Percentiles rank a stretch among this genome's conserved stretches.
Conservation (phyloP, 2,329 filamentous ascomycete genomes). For the Teratosphaeria viscida region DNA sequence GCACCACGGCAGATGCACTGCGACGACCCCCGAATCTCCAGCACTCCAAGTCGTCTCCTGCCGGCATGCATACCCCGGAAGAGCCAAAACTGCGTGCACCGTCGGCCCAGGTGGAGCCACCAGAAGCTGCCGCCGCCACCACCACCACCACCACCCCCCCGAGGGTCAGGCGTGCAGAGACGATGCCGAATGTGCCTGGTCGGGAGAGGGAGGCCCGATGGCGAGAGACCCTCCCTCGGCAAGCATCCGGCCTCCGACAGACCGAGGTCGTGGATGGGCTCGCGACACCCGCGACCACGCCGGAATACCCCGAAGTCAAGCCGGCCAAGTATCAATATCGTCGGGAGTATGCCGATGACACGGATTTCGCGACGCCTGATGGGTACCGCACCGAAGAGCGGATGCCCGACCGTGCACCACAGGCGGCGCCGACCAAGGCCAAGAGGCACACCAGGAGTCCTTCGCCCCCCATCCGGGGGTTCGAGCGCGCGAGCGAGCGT, state of each 20-base stretch:
- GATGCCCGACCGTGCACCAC: constrained; percentile 5
- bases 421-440: not conserved
- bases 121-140: constrained; percentile 10
- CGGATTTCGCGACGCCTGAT: constrained; percentile 21
- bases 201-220: constrained; percentile 1
- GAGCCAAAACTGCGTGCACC: constrained; percentile 16
- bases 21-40: constrained; percentile 26
- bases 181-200: constrained; percentile 25
- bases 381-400: constrained; percentile 19
- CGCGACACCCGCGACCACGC: constrained; percentile 18
- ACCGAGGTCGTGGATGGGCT: constrained; percentile 17
- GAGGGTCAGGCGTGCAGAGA: constrained; percentile 32
- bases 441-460: constrained; percentile 17
- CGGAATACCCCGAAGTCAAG: constrained; percentile 9
- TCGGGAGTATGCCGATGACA: constrained; percentile 20
- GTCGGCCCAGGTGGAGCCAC: constrained; percentile 18
- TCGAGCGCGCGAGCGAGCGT: constrained; percentile 9
- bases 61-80: constrained; percentile 17
- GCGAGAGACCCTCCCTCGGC: constrained; percentile 8
- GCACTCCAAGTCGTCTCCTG: constrained; percentile 26
- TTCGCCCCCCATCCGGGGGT: constrained; percentile 12
- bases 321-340: constrained; percentile 15
- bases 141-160: constrained; percentile 6
- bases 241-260: constrained; percentile 14
- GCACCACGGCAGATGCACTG: not conserved